phyloP scores from a whole-genome alignment of 805 yeast genomes.

The Metschnikowia gelsemii region DNA sequence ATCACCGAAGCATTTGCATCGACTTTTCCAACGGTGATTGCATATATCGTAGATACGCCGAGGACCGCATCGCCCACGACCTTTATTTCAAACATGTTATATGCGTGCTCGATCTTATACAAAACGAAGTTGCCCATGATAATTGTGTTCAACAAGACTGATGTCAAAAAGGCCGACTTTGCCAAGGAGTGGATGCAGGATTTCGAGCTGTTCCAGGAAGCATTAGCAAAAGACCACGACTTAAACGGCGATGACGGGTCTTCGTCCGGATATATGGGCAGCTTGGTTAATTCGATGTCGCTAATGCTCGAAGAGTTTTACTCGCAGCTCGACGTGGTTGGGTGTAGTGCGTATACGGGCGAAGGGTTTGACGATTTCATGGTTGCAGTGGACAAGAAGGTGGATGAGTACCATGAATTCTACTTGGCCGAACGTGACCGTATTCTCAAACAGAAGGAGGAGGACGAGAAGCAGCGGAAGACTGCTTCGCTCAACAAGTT shows the following conservation, averaged over 20 bases:
- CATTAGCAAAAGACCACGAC: slow-evolving; percentile 66
- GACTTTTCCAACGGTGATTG: slow-evolving; percentile 91
- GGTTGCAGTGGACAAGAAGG: slow-evolving; percentile 80
- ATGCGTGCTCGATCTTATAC: slow-evolving; percentile 95
- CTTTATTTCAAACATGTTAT: slow-evolving; percentile 96
- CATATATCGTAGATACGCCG: slow-evolving; percentile 96
- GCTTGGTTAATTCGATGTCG: slow-evolving; percentile 91
- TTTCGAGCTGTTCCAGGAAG: slow-evolving; percentile 85
- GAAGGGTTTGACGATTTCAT: slow-evolving; percentile 90
- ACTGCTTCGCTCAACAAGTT: slow-evolving; percentile 67
- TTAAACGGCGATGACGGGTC: slow-evolving; percentile 57
- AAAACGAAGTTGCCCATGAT: slow-evolving; percentile 97
- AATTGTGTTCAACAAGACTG: slow-evolving; percentile 93
- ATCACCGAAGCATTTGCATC: slow-evolving; percentile 96
- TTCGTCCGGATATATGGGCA: slow-evolving; percentile 89
- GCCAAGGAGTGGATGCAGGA: slow-evolving; percentile 98
- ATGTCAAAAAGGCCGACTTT: slow-evolving; percentile 78
- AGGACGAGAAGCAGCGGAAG: slow-evolving; percentile 69
- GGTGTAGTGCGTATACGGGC: slow-evolving; percentile 93
- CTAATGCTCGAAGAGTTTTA: slow-evolving; percentile 95
- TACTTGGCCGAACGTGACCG: slow-evolving; percentile 86
- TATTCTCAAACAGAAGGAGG: slow-evolving; percentile 71
- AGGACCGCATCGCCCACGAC: slow-evolving; percentile 93
- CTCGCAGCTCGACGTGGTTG: slow-evolving; percentile 85
- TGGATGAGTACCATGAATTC: slow-evolving; percentile 78